Evolutionary conservation across 2,329 filamentous ascomycete species (phyloP).

Genomic region (Diaporthe aspalathi): DNA sequence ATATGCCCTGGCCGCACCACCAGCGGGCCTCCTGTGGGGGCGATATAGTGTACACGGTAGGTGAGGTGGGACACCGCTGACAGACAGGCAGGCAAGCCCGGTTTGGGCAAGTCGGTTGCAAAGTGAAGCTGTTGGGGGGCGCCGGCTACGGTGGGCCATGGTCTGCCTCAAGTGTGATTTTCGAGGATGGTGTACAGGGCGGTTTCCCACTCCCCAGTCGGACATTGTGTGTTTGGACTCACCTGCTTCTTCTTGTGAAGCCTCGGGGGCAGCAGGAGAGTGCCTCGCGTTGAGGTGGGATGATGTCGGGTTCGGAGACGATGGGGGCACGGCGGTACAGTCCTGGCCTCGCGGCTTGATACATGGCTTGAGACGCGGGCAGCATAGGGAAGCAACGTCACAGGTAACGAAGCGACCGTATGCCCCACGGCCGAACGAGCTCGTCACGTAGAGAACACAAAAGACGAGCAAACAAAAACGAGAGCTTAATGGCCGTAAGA

Average conservation of each 20-base stretch:
- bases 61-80: too few relatives aligned
- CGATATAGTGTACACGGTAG: too few relatives aligned
- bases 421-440: not conserved
- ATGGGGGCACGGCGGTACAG: not conserved
- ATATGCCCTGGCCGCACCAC: not conserved
- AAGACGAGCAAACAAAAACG: slow-evolving; percentile 1
- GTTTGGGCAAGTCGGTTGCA: slow-evolving; percentile 4
- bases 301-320: not conserved
- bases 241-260: slow-evolving; percentile 1
- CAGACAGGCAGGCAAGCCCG: not conserved
- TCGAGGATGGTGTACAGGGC: not conserved
- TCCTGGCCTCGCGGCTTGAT: not conserved
- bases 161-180: slow-evolving; percentile 12
- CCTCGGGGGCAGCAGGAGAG: not conserved
- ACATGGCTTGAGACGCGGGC: not conserved
- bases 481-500: not conserved
- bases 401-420: not conserved
- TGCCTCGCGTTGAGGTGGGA: slow-evolving; percentile 1
- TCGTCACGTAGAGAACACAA: not conserved
- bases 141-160: slow-evolving; percentile 6
- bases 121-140: not conserved
- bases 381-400: not conserved
- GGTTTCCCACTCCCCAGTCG: not conserved
- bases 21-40: slow-evolving; percentile 10
- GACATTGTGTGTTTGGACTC: slow-evolving; percentile 9